Evolutionary conservation across 2,329 filamentous ascomycete species (phyloP).

Genomic region (Saccharata proteae): DNA sequence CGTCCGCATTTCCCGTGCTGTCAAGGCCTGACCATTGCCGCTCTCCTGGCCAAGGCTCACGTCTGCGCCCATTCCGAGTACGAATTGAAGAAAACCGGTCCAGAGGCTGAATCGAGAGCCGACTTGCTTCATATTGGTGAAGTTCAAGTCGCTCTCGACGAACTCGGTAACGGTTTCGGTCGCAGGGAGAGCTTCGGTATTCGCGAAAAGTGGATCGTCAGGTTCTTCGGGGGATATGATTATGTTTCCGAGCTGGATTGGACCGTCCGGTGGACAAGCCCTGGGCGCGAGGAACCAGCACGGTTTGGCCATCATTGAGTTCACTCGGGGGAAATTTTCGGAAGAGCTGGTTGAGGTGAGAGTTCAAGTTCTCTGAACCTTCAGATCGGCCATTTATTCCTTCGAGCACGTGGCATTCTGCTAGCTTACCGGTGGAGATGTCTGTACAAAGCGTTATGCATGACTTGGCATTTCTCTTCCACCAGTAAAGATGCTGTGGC

Average conservation of each 20-base stretch:
- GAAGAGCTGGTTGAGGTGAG: too few species aligned
- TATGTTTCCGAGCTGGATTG: slow-evolving; percentile 3
- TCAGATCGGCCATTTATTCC: too few species aligned
- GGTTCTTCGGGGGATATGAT: not conserved
- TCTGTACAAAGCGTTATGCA: too few species aligned
- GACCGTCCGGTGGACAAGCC: slow-evolving; percentile 2
- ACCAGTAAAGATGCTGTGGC: too few species aligned
- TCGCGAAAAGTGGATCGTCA: not conserved
- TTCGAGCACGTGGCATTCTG: too few species aligned
- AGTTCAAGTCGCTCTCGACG: slow-evolving; percentile 1
- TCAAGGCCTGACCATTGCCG: not conserved
- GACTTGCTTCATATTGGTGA: not conserved
- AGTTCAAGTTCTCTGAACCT: too few species aligned
- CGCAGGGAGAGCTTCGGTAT: not conserved
- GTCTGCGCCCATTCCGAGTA: slow-evolving; percentile 2
- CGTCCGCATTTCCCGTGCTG: slow-evolving; percentile 1
- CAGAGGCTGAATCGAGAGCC: slow-evolving; percentile 1
- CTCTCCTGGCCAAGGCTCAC: not conserved
- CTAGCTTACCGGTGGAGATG: too few species aligned
- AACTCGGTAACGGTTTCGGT: not conserved
- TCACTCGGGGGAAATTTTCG: too few species aligned
- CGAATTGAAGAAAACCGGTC: slow-evolving; percentile 1
- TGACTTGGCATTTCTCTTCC: too few species aligned
- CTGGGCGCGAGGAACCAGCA: slow-evolving; percentile 3
- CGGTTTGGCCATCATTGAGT: too few species aligned